These are phyloP conservation scores for Suillus hirtellus DNA, from an alignment of 768 basidiomycete species.

Conservation along the genomic window DNA sequence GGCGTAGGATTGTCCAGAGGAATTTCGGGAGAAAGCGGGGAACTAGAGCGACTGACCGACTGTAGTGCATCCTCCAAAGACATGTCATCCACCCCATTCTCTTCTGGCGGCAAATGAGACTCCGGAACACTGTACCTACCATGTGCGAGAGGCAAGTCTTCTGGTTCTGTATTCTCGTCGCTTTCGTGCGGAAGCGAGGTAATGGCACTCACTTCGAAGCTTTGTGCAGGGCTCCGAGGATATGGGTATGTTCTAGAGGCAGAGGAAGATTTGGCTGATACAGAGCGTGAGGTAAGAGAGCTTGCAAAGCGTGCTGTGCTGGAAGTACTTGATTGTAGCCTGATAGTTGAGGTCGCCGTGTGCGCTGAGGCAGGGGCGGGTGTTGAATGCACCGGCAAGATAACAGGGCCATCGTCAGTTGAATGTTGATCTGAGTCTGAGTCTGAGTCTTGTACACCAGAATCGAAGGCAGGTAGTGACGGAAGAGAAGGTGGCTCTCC, in stretches of 20 bases:
- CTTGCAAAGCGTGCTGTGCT: slow-evolving; percentile 51
- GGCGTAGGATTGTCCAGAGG: slow-evolving; percentile 40
- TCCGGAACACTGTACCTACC: slow-evolving; percentile 57
- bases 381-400: slow-evolving; percentile 66
- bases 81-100: slow-evolving; percentile 42
- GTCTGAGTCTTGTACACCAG: slow-evolving; percentile 41
- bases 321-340: slow-evolving; percentile 51
- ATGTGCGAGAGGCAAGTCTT: slow-evolving; percentile 38
- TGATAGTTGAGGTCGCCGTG: slow-evolving; percentile 49
- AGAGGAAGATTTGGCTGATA: slow-evolving; percentile 33
- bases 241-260: slow-evolving; percentile 34
- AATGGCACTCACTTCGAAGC: slow-evolving; percentile 63
- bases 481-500: slow-evolving; percentile 82
- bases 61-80: slow-evolving; percentile 61
- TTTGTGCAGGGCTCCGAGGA: slow-evolving; percentile 38
- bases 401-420: slow-evolving; percentile 43
- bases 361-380: slow-evolving; percentile 54
- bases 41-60: slow-evolving; percentile 54
- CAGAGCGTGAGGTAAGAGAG: slow-evolving; percentile 51
- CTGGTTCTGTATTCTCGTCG: slow-evolving; percentile 38
- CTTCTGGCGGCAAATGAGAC: slow-evolving; percentile 50
- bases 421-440: slow-evolving; percentile 30
- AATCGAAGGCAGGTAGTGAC: slow-evolving; percentile 71
- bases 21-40: slow-evolving; percentile 43
- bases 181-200: slow-evolving; percentile 47